A percentile compares a stretch with the other conserved stretches of the same genome.
Evolutionary conservation across 805 yeast species (phyloP).

Genomic region (Suhomyces pyralidae): DNA sequence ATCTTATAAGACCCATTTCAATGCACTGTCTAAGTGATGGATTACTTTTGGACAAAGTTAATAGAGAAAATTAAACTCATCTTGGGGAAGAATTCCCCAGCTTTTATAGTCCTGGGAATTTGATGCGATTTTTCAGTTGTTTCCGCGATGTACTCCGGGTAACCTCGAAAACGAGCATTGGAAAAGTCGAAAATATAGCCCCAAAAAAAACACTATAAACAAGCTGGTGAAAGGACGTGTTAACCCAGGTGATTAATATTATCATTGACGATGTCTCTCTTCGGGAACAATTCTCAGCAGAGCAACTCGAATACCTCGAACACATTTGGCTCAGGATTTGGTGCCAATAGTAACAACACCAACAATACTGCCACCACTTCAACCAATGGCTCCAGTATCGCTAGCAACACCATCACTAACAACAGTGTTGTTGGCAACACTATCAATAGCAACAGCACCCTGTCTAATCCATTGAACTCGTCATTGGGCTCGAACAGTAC

Average conservation of each 20-base stretch:
- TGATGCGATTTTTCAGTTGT: not conserved
- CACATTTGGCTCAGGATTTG: slow-evolving; percentile 5
- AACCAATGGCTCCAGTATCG: not conserved
- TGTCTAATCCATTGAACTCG: slow-evolving; percentile 2
- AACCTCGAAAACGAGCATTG: slow-evolving; percentile 3
- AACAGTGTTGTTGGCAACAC: not conserved
- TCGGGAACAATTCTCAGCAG: slow-evolving; percentile 7
- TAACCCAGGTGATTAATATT: not conserved
- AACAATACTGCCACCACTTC: slow-evolving; percentile 1
- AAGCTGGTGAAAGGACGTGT: not conserved
- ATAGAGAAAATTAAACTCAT: slow-evolving; percentile 17
- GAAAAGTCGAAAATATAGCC: not conserved
- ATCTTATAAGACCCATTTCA: slow-evolving; percentile 22
- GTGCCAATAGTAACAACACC: slow-evolving; percentile 2
- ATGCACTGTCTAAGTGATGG: slow-evolving; percentile 73
- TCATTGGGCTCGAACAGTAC: slow-evolving; percentile 6
- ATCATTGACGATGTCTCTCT: slow-evolving; percentile 6
- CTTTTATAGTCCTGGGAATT: slow-evolving; percentile 5
- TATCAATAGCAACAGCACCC: slow-evolving; percentile 6
- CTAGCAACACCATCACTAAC: slow-evolving; percentile 1
- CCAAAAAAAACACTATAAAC: not conserved
- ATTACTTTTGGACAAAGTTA: slow-evolving; percentile 66
- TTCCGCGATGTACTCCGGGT: slow-evolving; percentile 9
- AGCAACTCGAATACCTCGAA: slow-evolving; percentile 1
- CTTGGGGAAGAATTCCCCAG: not conserved